Conservation (phyloP, 306 rosid species). For the Lotus japonicus region DNA sequence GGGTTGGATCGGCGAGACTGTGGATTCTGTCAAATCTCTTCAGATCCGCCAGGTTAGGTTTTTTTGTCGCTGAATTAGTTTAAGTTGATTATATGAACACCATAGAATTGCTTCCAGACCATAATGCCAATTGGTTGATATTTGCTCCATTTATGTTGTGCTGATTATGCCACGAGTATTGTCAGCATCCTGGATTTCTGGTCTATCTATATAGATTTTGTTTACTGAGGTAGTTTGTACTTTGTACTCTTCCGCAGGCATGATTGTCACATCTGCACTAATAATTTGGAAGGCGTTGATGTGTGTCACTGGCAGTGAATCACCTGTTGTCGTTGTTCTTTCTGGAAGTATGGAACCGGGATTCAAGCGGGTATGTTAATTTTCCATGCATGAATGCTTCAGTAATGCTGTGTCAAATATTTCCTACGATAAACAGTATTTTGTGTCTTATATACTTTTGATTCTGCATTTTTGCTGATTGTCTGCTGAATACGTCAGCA, state of each 20-base stretch:
- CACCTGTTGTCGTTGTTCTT: conserved; percentile 77
- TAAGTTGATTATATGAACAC: too few relatives aligned
- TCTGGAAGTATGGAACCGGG: conserved; percentile 94
- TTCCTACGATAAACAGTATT: background rate
- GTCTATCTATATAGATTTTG: background rate
- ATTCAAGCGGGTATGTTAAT: conserved; percentile 57
- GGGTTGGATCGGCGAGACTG: conserved; percentile 67
- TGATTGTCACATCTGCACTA: conserved; percentile 57
- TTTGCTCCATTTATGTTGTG: too few relatives aligned
- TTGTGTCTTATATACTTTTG: background rate
- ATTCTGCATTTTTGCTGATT: background rate
- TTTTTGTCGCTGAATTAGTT: too few relatives aligned
- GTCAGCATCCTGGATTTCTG: too few relatives aligned
- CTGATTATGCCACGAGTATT: too few relatives aligned
- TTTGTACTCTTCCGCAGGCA: conserved; percentile 43
- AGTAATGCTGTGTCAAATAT: background rate
- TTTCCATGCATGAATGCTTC: conserved; percentile 27
- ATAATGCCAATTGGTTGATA: too few relatives aligned
- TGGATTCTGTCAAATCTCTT: conserved; percentile 71
- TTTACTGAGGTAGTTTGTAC: conserved; percentile 2
- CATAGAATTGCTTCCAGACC: too few relatives aligned
- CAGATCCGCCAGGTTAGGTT: conserved; percentile 86
- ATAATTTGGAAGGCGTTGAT: conserved; percentile 73
- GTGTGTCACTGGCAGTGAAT: conserved; percentile 65
- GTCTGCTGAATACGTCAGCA: background rate